Percentiles rank a stretch among this genome's conserved stretches.
Evolutionary conservation across 768 basidiomycete genomes (phyloP).

Genomic region (Suillus americanus): DNA sequence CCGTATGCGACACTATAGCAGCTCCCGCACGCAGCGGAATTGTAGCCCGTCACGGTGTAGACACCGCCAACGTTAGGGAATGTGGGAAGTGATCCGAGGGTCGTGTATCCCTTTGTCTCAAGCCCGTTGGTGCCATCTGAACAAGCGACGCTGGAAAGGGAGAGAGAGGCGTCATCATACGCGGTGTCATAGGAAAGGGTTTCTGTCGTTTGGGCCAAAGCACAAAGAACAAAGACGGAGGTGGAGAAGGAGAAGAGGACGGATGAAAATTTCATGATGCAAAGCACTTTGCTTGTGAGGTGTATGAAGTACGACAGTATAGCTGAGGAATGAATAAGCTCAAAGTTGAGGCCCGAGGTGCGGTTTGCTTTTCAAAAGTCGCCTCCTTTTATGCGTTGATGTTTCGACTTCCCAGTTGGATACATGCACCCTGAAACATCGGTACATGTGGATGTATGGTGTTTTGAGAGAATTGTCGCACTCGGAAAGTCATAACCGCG

Average conservation of each 20-base stretch:
- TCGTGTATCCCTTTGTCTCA: slow-evolving; percentile 31
- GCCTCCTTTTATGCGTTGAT: slow-evolving; percentile 20
- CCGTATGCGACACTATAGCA: slow-evolving; percentile 32
- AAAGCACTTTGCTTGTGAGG: not conserved
- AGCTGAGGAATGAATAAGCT: not conserved
- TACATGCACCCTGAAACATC: slow-evolving; percentile 7
- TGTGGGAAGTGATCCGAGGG: slow-evolving; percentile 36
- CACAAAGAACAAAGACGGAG: slow-evolving; percentile 17
- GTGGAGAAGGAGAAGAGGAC: slow-evolving; percentile 14
- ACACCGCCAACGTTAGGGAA: slow-evolving; percentile 39
- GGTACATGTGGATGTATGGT: not conserved
- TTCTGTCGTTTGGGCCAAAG: slow-evolving; percentile 21
- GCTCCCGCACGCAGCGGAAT: slow-evolving; percentile 27
- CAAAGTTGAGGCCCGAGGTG: not conserved
- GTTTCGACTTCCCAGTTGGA: slow-evolving; percentile 12
- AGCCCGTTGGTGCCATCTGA: slow-evolving; percentile 40
- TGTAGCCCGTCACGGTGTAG: slow-evolving; percentile 20
- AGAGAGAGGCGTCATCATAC: slow-evolving; percentile 32
- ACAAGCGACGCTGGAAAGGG: slow-evolving; percentile 35
- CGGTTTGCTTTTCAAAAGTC: not conserved
- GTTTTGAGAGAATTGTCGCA: not conserved
- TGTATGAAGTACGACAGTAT: not conserved
- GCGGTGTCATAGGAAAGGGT: slow-evolving; percentile 37
- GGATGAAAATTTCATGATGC: slow-evolving; percentile 28
- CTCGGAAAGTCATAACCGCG: slow-evolving; percentile 6